Base-by-base conservation (phyloP, 352 stramenopile genomes). In the Albugo laibachii region DNA sequence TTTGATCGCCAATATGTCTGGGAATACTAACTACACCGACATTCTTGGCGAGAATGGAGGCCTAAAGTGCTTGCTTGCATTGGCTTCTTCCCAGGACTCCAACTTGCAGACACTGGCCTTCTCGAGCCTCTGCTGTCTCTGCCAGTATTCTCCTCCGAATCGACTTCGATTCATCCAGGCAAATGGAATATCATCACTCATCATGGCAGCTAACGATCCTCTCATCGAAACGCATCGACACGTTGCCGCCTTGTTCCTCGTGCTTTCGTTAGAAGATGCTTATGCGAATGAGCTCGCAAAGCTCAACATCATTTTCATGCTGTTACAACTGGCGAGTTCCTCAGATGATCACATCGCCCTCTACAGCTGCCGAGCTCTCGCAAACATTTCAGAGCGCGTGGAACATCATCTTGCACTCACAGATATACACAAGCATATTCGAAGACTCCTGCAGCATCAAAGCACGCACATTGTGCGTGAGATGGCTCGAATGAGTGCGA, bases 181-280 rank as follows among this genome's bases (percentile, higher is more conserved):
- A 8, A 83, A 82, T 24, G 83, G 85, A 5, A 51, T 97, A 11
- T 59, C 80, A 13, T 72, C 80, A 20, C 65, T 98, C 13, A 80
- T 76, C 2, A 71, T 77, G 35, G 85, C 83, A 15, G 80, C 77
- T 1, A 78, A 91, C 46, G 86, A 66, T 18, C 68, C 83, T 15
- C 76, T 96, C 44, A 62, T 95, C n/a, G 92, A 97, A 59, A 94
- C 95, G 15, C 84, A 96, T 56, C 68, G 86, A 36, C 92, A 98
- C 58, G 86, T 97, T 0, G 82, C 92, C 1, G 89, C 83, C 4
- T 94, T 83, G 14, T 78, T 97, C 34, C 97, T 80, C 54, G 97
- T 95, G 51, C 48, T 98, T 20, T 95, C 89, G 2, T 59, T 97
- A 13, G 94, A 78, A 42, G 70, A 93, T 53, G 80, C 92, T 52